phyloP scores from a whole-genome alignment of 306 rosid genomes.

The Echinosophora koreensis region DNA sequence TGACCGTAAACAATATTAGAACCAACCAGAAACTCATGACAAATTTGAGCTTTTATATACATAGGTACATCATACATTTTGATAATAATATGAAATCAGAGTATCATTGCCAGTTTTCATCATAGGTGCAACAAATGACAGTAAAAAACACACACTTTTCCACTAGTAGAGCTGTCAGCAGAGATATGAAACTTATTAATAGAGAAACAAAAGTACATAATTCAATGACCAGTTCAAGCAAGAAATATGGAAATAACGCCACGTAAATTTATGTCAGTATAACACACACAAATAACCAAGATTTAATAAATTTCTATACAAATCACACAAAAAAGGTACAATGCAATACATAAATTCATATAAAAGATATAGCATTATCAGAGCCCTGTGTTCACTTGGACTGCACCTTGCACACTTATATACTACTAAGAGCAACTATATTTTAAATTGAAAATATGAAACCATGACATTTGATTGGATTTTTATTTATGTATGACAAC shows the following conservation, averaged over 20 bases:
- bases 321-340: neutral
- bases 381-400: constrained; percentile 24
- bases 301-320: constrained; percentile 16
- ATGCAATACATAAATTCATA: constrained; percentile 10
- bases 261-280: no score
- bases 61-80: constrained; percentile 16
- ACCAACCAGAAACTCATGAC: constrained; percentile 36
- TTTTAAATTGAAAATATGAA: constrained; percentile 18
- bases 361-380: constrained; percentile 34
- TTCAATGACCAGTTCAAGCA: no score
- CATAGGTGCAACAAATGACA: constrained; percentile 24
- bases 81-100: constrained; percentile 27
- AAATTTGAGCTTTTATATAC: constrained; percentile 31
- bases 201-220: no score
- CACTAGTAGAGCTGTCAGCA: constrained; percentile 10
- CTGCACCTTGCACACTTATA: constrained; percentile 22
- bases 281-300: neutral
- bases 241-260: no score
- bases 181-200: neutral
- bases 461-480: constrained; percentile 26
- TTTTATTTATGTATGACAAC: constrained; percentile 19
- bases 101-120: constrained; percentile 25
- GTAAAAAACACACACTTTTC: constrained; percentile 11
- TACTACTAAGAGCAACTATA: constrained; percentile 15
- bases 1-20: constrained; percentile 20